Evolutionary conservation across 2,329 filamentous ascomycete species (phyloP).

Genomic region (Phoma herbarum): DNA sequence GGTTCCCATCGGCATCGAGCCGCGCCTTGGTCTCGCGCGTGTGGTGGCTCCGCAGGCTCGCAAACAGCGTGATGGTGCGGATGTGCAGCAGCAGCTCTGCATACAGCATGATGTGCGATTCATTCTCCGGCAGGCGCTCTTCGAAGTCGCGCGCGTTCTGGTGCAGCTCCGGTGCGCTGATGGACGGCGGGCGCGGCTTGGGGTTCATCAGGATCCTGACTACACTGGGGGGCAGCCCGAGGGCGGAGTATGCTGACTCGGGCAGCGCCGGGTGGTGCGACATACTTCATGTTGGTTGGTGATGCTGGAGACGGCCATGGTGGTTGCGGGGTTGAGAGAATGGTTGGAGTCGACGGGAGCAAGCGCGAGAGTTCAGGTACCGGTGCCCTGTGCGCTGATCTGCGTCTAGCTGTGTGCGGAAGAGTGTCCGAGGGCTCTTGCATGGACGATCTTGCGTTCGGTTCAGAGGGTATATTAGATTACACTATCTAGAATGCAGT

Average conservation of each 20-base stretch:
- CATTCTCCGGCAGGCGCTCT: constrained; percentile 39
- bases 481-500: constrained; percentile 22
- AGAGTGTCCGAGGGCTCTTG: background rate
- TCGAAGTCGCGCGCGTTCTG: constrained; percentile 36
- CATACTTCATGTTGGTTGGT: constrained; percentile 42
- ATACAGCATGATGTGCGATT: constrained; percentile 57
- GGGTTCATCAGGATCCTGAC: constrained; percentile 46
- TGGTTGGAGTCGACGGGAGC: constrained; percentile 12
- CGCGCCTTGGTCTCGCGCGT: constrained; percentile 55
- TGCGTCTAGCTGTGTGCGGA: constrained; percentile 14
- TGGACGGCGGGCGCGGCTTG: constrained; percentile 36
- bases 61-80: constrained; percentile 66
- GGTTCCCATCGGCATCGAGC: constrained; percentile 55
- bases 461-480: constrained; percentile 22
- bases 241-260: constrained; percentile 48
- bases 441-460: background rate
- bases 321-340: constrained; percentile 23
- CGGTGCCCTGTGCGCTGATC: constrained; percentile 11
- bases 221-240: constrained; percentile 42
- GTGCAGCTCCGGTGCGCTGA: constrained; percentile 44
- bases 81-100: constrained; percentile 69
- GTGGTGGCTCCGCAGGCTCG: constrained; percentile 58
- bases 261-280: constrained; percentile 40
- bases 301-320: constrained; percentile 29
- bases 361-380: constrained; percentile 10